Evolutionary conservation across 129 eudicot species (phyloP).

Genomic region (Lactuca saligna): DNA sequence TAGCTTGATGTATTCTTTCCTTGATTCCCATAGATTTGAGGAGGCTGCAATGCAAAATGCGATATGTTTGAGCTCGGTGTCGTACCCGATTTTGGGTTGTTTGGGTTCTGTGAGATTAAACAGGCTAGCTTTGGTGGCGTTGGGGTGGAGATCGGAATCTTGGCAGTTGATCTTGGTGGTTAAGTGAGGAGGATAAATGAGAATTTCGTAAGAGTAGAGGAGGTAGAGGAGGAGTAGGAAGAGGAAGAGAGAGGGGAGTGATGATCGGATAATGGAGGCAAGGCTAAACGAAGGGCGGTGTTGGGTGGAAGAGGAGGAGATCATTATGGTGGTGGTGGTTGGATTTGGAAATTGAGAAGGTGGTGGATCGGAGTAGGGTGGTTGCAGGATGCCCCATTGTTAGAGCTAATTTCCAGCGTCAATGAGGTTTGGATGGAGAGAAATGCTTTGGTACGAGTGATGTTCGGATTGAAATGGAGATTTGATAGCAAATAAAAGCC

Average conservation of each 20-base stretch:
- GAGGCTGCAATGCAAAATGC: constrained; percentile 81
- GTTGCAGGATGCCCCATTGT: constrained; percentile 16
- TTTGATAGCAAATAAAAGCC: not conserved
- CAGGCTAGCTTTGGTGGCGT: not conserved
- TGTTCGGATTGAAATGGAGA: constrained; percentile 31
- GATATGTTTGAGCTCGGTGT: constrained; percentile 54
- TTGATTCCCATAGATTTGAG: constrained; percentile 51
- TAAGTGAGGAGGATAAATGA: constrained; percentile 17
- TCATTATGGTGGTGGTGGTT: constrained; percentile 33
- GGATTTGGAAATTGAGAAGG: constrained; percentile 15
- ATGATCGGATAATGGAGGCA: constrained; percentile 33
- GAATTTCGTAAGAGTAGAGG: constrained; percentile 50
- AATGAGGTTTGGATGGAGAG: constrained; percentile 33
- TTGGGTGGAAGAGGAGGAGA: constrained; percentile 34
- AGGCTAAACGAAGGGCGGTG: constrained; percentile 30
- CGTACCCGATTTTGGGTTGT: constrained; percentile 1
- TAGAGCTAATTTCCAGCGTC: constrained; percentile 13
- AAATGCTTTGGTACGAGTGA: constrained; percentile 33
- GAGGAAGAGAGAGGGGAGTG: constrained; percentile 36
- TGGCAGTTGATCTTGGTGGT: constrained; percentile 16
- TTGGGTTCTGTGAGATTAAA: constrained; percentile 8
- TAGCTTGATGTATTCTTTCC: constrained; percentile 72
- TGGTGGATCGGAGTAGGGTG: constrained; percentile 12
- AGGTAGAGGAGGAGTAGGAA: constrained; percentile 37
- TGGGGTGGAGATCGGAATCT: constrained; percentile 1